A percentile compares a stretch with the other conserved stretches of the same genome.
Conservation (phyloP, 2,329 filamentous ascomycete genomes). For the Catunica adiposa region DNA sequence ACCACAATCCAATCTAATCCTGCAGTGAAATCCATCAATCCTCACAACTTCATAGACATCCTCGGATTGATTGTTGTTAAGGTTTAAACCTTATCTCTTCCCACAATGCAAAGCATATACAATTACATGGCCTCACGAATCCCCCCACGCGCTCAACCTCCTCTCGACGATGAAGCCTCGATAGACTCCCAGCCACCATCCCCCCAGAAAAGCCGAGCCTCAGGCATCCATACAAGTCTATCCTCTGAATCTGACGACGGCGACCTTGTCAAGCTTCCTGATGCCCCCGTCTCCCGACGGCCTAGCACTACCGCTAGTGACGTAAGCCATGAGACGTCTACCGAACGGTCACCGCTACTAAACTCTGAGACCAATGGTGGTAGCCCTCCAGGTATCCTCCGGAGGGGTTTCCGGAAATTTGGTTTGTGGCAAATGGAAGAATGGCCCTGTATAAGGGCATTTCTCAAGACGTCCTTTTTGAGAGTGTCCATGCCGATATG, state of each 20-base stretch:
- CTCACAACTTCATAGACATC: not conserved
- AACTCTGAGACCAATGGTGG: not conserved
- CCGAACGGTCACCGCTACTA: slow-evolving; percentile 14
- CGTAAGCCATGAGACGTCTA: slow-evolving; percentile 4
- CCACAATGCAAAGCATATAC: not conserved
- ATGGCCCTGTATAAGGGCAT: not conserved
- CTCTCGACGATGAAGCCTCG: slow-evolving; percentile 4
- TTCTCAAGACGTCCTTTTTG: not conserved
- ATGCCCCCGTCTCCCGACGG: not conserved
- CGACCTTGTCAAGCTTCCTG: no score
- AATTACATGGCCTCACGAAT: not conserved
- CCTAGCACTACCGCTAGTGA: not conserved
- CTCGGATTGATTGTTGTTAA: not conserved
- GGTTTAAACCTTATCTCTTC: not conserved
- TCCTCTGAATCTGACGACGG: not conserved
- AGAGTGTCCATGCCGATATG: not conserved
- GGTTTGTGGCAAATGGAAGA: not conserved
- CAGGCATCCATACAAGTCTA: not conserved
- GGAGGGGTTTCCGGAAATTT: not conserved
- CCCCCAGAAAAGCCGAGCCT: not conserved
- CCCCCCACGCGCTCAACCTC: not conserved
- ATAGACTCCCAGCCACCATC: not conserved
- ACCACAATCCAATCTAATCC: not conserved
- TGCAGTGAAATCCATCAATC: not conserved
- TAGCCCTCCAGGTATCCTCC: not conserved